Base-by-base conservation (phyloP, 306 rosid species). In the Quercus variabilis region DNA sequence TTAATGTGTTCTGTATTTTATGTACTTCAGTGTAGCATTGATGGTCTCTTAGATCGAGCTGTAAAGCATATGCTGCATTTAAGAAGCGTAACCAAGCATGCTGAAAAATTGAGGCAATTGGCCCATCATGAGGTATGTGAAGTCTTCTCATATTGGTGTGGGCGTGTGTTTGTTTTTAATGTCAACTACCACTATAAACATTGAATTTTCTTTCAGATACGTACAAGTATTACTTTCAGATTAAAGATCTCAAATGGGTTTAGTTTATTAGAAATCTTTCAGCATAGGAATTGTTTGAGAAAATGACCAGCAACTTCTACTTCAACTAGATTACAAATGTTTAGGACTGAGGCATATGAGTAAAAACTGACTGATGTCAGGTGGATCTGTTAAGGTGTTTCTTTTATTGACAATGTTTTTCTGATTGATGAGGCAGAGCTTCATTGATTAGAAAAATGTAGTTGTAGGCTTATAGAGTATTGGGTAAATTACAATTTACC, bases 11-110 rank as follows among this genome's bases (percentile, higher is more conserved):
- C 73, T 73, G 8, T 14, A 2, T 13, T n/a, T 55, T 28, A 51
- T 78, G 25, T 64, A 56, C 71, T 88, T 19, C 97, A 95, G 99
- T 90, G 93, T 87, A 95, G 98, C 92, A 91, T 95, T 76, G 98
- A 92, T 65, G 91, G 87, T 69, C 99, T 95, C 52, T 83, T 95
- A 83, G 98, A 95, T 74, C 88, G 82, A 71, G 88, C 98, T 55
- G 63, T 92, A 76, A 91, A 90, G 79, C 99, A 92, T 83, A 86
- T 95, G 95, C 76, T 82, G 69, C 89, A 91, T 84, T 86, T 95
- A 60, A 84, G 84, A 84, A 85, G 79, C 71, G 79, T 89, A 71
- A 85, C 95, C 19, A 84, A 84, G 55, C 97, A 84, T 74, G 94
- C 98, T 2, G 89, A 95, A 80, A 92, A 90, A 81, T 55, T 92